phyloP scores from a whole-genome alignment of 257 asterid species.

The Scutellaria baicalensis region DNA sequence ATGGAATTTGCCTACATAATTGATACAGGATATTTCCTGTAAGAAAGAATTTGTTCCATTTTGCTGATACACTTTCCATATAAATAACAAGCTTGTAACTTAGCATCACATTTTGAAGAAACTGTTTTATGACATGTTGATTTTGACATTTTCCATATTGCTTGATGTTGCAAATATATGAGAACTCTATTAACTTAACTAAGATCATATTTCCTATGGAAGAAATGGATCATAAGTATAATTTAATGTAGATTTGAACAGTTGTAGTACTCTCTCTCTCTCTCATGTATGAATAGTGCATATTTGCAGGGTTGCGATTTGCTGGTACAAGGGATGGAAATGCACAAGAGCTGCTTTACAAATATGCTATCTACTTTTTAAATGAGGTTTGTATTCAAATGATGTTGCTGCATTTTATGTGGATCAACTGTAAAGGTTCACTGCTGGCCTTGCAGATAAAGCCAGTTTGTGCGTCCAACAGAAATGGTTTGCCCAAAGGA shows the following conservation, averaged over 20 bases:
- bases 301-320: constrained; percentile 73
- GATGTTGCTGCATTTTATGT: constrained; percentile 10
- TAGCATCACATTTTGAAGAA: constrained; percentile 1
- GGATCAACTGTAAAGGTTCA: constrained; percentile 13
- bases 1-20: not conserved
- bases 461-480: constrained; percentile 54
- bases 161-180: not conserved
- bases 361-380: constrained; percentile 74
- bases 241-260: not conserved
- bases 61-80: not conserved
- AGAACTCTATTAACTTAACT: not conserved
- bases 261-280: not conserved
- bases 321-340: constrained; percentile 95
- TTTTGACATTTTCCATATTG: not conserved
- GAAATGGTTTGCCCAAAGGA: constrained; percentile 64
- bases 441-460: constrained; percentile 61
- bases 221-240: not conserved
- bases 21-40: not conserved
- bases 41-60: not conserved
- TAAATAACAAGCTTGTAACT: not conserved
- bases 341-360: constrained; percentile 83
- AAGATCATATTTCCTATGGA: not conserved
- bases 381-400: constrained; percentile 64
- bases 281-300: not conserved
- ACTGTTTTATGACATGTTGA: not conserved